Evolutionary conservation across 2,329 filamentous ascomycete species (phyloP), one percentile per base, ranked within the genome.

Genomic region (Alternaria tenuissima): DNA sequence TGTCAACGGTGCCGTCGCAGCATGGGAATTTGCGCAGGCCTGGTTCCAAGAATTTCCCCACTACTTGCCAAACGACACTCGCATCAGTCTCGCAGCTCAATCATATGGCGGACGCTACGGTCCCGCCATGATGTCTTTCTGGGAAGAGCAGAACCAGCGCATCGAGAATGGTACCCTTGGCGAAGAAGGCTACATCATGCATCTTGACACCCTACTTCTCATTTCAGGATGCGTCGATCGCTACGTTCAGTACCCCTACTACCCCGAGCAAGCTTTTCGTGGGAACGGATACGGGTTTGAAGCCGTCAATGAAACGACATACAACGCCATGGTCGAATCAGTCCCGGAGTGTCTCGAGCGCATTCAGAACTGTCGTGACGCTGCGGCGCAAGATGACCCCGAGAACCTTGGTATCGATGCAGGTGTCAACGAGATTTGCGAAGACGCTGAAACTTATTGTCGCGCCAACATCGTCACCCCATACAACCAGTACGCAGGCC

Each of bases 371-470:
- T 65, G 61, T 18, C 65, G 65, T 28, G 62, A 67, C 20, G 52
- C 52, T 3, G 65, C 67, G 28, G 59, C 58, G 5, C 49, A 52
- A 32, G 64, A 57, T 14, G 61, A 63, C 20, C 83, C 84, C 0
- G 69, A 82, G 1, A 81, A 83, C 14, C 44, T 61, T 5, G 63
- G 66, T 20, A 63, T 62, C 14, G 61, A 68, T 36, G 61, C 57
- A 7, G 60, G 52, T 24, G 65, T 69, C 1, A 69, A 86, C 61
- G 73, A 76, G n/a, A 73, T 85, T 43, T 88, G 86, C 75, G 70
- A 70, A 3, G 71, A 77, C 5, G 86, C 86, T 1, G 84, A 87
- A 66, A 76, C 71, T 41, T 87, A 85, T 70, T 66, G 65, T 38
- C 65, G 62, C 11, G 22, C 51, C 8, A 59, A 61, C 11, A 69